phyloP scores from a whole-genome alignment of 2,329 filamentous ascomycete genomes.

The Alternaria panax region DNA sequence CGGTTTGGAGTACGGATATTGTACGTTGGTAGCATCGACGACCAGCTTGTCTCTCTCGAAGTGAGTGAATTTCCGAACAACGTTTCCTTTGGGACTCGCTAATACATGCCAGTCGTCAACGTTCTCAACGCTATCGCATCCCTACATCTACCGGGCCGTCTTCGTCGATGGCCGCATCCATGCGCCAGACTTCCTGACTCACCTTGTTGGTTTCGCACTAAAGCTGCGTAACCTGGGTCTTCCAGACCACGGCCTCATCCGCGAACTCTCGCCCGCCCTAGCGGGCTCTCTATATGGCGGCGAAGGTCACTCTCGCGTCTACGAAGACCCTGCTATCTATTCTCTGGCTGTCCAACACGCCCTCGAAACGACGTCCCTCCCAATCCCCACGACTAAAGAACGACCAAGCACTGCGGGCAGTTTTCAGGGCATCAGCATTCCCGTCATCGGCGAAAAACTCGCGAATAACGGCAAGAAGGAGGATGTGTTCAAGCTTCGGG shows the following conservation, averaged over 20 bases:
- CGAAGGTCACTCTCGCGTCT: conserved; percentile 91
- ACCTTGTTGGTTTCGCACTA: conserved; percentile 89
- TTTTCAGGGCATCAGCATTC: conserved; percentile 44
- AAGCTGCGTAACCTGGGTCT: conserved; percentile 94
- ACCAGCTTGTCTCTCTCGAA: conserved; percentile 93
- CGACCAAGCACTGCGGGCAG: conserved; percentile 32
- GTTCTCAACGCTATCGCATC: conserved; percentile 84
- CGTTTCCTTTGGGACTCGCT: neutral
- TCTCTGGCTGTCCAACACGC: conserved; percentile 61
- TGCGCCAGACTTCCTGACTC: conserved; percentile 90
- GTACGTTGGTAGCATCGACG: conserved; percentile 93
- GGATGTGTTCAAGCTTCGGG: conserved; percentile 39
- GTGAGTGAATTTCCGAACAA: conserved; percentile 57
- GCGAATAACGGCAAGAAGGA: conserved; percentile 16
- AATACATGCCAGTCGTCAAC: conserved; percentile 74
- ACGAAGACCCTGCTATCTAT: conserved; percentile 88
- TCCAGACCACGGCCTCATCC: conserved; percentile 89
- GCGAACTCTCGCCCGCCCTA: conserved; percentile 85
- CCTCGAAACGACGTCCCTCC: conserved; percentile 55
- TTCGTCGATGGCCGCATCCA: conserved; percentile 94
- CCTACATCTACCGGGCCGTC: conserved; percentile 93
- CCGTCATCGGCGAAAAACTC: conserved; percentile 37
- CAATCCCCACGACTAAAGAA: conserved; percentile 26
- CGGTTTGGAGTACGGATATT: conserved; percentile 82
- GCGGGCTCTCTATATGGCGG: conserved; percentile 91